Evolutionary conservation across 1,284 basidiomycete species (phyloP), one percentile per base, ranked within the genome.

Genomic region (Mycena sp.): DNA sequence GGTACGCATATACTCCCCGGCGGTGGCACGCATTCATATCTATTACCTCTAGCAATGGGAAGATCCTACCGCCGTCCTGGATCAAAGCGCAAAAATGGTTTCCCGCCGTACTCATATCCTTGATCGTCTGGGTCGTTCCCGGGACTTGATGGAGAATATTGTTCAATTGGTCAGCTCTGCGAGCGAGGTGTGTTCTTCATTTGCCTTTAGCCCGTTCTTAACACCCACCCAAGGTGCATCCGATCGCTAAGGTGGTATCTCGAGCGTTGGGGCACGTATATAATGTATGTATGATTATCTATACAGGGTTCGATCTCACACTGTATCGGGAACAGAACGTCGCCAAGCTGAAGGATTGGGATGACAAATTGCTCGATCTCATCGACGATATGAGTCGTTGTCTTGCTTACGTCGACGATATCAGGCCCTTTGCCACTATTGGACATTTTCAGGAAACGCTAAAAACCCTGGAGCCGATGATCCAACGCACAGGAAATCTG

Each of bases 331-430:
- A 23, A 6, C 46, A 64, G 63, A 45, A 12, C 3, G 16, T 60
- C 12, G 29, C 1, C 19, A 7, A 55, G 16, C 21, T 64, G 16
- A 35, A 57, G 6, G 26, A 61, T 10, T 64, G 53, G 58, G 58
- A 64, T 11, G 53, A 50, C 9, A 44, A 61, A n/a, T 19, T 64
- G 6, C 35, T 52, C 21, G 51, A 64, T 1, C 48, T 64, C 19
- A 26, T 61, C 17, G 58, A 61, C 0, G 54, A 64, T 6, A 64
- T 64, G 63, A 49, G 28, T 17, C 6, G 12, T 14, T 46, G 30
- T 9, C 63, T 64, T 4, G 32, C 7, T 4, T 57, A 57, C 16
- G 43, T 58, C 4, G 41, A 64, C 9, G n/a, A 56, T 17, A 32
- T 61, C 17, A 38, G 38, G 3, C 7, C 4, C 9, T 59, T 60